Evolutionary conservation across 345 rosid genomes (phyloP), one percentile per base, ranked within the genome.

Genomic region (Aurinia saxatilis): DNA sequence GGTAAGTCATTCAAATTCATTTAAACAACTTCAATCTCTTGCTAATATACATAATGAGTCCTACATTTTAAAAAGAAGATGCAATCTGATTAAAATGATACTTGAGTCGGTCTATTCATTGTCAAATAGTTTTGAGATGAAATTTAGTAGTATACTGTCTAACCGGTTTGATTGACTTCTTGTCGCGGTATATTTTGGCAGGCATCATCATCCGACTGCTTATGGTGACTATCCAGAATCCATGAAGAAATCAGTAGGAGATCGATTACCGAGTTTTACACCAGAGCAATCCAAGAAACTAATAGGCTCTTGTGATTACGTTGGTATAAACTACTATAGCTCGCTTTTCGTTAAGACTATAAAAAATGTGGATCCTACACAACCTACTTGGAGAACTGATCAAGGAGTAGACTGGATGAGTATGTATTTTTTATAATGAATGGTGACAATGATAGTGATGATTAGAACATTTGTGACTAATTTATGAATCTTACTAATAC

Each of bases 251-350:
- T 30, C 77, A 0, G 74, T 80, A 0, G 91, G 91, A 18, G 60
- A 66, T 21, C 18, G 89, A 40, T 50, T 88, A 60, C 90, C 91
- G 3, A 80, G 68, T 41, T 85, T 88, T 55, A 81, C 84, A 1
- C 31, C 74, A 68, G 68, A 67, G 6, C 57, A 88, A 57, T 69
- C 85, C 4, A 49, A 65, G 41, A 36, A 67, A 74, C 56, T 83
- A 2, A 79, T 69, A 56, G 81, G 86, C 3, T 83, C 90, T 3
- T 33, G 76, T 0, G 92, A 85, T 68, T 85, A 78, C 50, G 29
- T 85, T 36, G 88, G 86, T 3, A 59, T 79, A 13, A 80, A 85
- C 73, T 85, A 80, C 50, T 85, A 85, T 56, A 80, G 82, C 5
- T 50, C 88, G n/a, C 56, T 64, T 50, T 71, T 56, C 36, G 75